phyloP scores from a whole-genome alignment of 2,329 filamentous ascomycete genomes.

The Celoporthe dispersa region DNA sequence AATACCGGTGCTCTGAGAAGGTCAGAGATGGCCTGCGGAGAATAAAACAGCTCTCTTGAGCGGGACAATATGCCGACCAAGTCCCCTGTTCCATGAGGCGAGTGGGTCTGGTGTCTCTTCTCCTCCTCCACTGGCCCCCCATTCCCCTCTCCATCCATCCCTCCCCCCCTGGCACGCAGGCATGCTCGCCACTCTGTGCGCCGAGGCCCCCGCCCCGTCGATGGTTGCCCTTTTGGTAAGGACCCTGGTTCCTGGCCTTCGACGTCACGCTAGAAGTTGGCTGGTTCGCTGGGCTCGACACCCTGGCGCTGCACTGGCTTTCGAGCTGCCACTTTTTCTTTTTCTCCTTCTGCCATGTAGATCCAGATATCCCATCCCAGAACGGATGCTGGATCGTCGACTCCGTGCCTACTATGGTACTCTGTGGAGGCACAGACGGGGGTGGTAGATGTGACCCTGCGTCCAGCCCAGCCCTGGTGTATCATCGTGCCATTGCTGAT shows the following conservation, averaged over 20 bases:
- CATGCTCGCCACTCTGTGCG: not conserved
- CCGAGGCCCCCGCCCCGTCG: not conserved
- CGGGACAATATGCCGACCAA: not conserved
- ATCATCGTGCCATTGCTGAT: not conserved
- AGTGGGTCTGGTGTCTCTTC: not conserved
- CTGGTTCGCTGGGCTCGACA: no score
- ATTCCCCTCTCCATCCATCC: no score
- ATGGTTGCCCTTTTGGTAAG: not conserved
- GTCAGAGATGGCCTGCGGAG: not conserved
- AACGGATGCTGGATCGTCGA: not conserved
- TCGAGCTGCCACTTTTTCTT: not conserved
- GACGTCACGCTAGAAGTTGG: not conserved
- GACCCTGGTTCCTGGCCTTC: not conserved
- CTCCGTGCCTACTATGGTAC: not conserved
- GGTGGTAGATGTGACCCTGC: not conserved
- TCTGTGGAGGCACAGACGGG: not conserved
- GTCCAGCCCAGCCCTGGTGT: not conserved
- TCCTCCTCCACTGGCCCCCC: not conserved
- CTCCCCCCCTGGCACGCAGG: no score
- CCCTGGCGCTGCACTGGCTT: not conserved
- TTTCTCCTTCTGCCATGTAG: not conserved
- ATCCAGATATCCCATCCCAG: conserved; percentile 1
- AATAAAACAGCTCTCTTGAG: not conserved
- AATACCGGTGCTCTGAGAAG: not conserved
- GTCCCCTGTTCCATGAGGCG: not conserved